phyloP scores from a whole-genome alignment of 2,329 filamentous ascomycete genomes.

The Macrophomina tecta region DNA sequence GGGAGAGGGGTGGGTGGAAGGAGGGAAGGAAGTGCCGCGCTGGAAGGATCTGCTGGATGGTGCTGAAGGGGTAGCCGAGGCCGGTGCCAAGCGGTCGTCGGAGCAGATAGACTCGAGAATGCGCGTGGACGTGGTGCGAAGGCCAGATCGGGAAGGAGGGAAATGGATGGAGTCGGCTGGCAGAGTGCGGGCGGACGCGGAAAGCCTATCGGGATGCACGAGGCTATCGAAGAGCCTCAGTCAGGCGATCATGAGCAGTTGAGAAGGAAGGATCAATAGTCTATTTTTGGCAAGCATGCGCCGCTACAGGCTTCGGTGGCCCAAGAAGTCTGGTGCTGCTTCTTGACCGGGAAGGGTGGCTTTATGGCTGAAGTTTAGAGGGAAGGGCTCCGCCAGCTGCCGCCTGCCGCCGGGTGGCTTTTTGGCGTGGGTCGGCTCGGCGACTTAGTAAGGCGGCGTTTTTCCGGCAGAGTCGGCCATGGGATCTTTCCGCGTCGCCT shows the following conservation, averaged over 20 bases:
- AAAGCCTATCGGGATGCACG: neutral
- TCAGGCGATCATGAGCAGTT: neutral
- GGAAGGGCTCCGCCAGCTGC: neutral
- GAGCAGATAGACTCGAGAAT: neutral
- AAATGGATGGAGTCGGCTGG: neutral
- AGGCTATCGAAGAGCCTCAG: neutral
- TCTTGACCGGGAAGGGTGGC: neutral
- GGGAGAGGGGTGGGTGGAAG: no score
- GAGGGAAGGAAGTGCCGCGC: neutral
- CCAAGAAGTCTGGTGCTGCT: neutral
- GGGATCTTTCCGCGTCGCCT: slow-evolving; percentile 8
- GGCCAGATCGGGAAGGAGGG: slow-evolving; percentile 1
- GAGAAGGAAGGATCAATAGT: neutral
- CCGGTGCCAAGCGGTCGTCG: neutral
- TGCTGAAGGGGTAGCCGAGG: neutral
- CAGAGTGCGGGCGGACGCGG: neutral
- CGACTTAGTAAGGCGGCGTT: neutral
- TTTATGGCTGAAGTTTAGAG: neutral
- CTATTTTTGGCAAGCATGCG: slow-evolving; percentile 10
- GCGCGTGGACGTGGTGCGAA: neutral
- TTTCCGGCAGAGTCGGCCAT: slow-evolving; percentile 2
- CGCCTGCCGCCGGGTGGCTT: slow-evolving; percentile 15
- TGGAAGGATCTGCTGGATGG: slow-evolving; percentile 3
- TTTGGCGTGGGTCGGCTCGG: neutral
- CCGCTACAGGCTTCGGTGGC: neutral